phyloP scores from a whole-genome alignment of 2,329 filamentous ascomycete genomes.

The Pseudopyricularia cyperi region DNA sequence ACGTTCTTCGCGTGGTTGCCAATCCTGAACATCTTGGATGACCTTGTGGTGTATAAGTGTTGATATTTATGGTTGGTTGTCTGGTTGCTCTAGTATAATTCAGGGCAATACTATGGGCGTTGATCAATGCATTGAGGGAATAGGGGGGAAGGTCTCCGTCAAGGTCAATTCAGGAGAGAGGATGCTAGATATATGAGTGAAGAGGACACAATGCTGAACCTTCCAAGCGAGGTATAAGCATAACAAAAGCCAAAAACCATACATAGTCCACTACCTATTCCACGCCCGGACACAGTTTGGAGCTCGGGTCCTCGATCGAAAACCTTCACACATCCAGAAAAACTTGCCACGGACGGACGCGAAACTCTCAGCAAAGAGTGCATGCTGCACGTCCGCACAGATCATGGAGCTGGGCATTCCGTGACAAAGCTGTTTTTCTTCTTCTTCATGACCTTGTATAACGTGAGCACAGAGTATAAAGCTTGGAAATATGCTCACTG shows the following conservation, averaged over 20 bases:
- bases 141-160: background rate
- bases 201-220: too few relatives aligned
- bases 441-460: background rate
- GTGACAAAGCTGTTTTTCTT: background rate
- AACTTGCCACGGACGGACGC: background rate
- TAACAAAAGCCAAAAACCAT: too few relatives aligned
- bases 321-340: background rate
- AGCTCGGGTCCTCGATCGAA: background rate
- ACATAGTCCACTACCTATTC: too few relatives aligned
- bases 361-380: background rate
- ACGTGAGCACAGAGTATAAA: background rate
- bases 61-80: background rate
- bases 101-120: background rate
- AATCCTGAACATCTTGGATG: background rate
- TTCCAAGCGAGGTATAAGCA: too few relatives aligned
- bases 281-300: background rate
- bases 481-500: background rate
- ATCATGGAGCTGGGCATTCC: background rate
- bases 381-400: background rate
- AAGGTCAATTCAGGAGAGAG: background rate
- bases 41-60: background rate
- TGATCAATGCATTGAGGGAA: background rate
- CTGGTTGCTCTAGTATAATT: background rate
- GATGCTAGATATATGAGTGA: background rate
- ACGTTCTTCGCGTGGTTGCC: slow-evolving; percentile 1